Conservation (phyloP, 768 basidiomycete genomes). For the Sarcomyxa edulis region DNA sequence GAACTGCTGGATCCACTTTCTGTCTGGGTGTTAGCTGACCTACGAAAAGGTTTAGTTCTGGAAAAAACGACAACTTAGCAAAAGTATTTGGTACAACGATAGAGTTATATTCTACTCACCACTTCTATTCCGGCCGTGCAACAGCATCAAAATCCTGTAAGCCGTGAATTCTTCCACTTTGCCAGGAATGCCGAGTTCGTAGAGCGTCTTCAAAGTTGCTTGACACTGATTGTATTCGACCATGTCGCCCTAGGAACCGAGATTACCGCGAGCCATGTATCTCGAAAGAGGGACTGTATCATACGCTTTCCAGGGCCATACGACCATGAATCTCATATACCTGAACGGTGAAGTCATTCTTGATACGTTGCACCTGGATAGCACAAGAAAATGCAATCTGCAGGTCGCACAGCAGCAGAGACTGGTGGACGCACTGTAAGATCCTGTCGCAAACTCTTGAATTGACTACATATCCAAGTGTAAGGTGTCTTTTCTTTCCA, state of each 20-base stretch:
- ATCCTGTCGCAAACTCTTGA: slow-evolving; percentile 97
- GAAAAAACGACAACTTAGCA: slow-evolving; percentile 7
- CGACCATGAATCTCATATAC: slow-evolving; percentile 99
- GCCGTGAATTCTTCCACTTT: slow-evolving; percentile 95
- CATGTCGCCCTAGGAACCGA: slow-evolving; percentile 72
- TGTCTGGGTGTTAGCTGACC: slow-evolving; percentile 94
- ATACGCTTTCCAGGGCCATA: slow-evolving; percentile 89
- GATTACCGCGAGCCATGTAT: slow-evolving; percentile 6
- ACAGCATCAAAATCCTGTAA: slow-evolving; percentile 92
- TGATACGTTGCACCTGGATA: slow-evolving; percentile 91
- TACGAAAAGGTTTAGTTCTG: slow-evolving; percentile 95
- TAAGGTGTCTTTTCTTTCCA: slow-evolving; percentile 80
- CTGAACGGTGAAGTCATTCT: slow-evolving; percentile 95
- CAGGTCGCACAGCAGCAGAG: slow-evolving; percentile 6
- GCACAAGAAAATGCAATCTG: slow-evolving; percentile 7
- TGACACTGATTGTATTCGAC: slow-evolving; percentile 99
- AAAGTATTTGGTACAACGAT: neutral
- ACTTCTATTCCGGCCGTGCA: slow-evolving; percentile 90
- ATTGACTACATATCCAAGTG: slow-evolving; percentile 93
- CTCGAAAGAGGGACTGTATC: slow-evolving; percentile 11
- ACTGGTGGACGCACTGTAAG: slow-evolving; percentile 71
- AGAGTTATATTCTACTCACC: slow-evolving; percentile 47
- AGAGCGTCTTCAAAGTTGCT: slow-evolving; percentile 81
- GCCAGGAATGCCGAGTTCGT: slow-evolving; percentile 90
- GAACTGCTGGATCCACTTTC: slow-evolving; percentile 74